Conservation (phyloP, 2,329 filamentous ascomycete species). For the Trichoderma breve region DNA sequence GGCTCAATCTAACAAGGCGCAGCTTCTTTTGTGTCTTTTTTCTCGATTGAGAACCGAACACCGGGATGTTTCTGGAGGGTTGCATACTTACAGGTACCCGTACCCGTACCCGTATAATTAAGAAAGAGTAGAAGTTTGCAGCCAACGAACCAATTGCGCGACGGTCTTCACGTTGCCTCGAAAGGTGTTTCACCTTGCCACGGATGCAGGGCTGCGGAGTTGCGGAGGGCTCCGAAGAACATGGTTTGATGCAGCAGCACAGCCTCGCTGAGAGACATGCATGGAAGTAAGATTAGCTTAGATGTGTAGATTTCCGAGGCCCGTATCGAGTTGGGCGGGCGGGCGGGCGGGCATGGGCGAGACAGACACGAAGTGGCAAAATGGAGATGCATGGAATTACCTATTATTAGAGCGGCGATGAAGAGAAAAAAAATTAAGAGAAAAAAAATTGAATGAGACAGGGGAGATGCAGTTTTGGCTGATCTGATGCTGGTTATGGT, state of each 20-base stretch:
- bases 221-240: neutral
- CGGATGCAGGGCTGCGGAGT: neutral
- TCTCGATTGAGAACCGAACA: neutral
- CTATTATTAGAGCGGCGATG: neutral
- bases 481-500: neutral
- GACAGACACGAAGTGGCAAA: neutral
- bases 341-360: neutral
- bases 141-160: neutral
- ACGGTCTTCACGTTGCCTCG: neutral
- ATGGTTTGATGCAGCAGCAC: neutral
- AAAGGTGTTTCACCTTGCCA: neutral
- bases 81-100: neutral
- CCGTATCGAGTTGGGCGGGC: neutral
- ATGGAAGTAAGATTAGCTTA: neutral
- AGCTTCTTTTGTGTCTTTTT: neutral
- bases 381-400: neutral
- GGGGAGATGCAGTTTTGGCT: neutral
- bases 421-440: neutral
- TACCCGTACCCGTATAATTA: neutral
- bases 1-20: neutral
- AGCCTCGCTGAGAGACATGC: neutral
- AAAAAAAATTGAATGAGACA: neutral
- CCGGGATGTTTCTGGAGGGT: neutral
- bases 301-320: neutral
- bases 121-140: neutral